A percentile compares a stretch with the other conserved stretches of the same genome.
These are phyloP conservation scores for Cryptosporidium parvum DNA, from an alignment of 169 alveolate genomes.

Conservation along the genomic window DNA sequence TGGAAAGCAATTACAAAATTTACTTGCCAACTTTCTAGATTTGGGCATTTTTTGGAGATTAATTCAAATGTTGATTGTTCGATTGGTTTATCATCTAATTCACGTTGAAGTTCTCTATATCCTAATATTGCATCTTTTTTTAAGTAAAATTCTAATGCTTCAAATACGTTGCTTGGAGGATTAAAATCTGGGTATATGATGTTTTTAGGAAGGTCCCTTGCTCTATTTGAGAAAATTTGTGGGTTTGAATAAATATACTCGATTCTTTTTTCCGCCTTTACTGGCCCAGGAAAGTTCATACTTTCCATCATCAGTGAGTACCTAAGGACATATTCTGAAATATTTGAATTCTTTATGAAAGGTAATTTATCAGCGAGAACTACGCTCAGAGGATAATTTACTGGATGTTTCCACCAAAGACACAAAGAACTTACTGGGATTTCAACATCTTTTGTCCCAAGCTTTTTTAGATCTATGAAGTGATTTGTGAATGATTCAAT, in stretches of 20 bases:
- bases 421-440: conserved; percentile 39
- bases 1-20: conserved; percentile 45
- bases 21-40: conserved; percentile 50
- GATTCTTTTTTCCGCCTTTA: conserved; percentile 45
- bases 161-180: conserved; percentile 59
- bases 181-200: conserved; percentile 34
- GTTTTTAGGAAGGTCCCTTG: conserved; percentile 45
- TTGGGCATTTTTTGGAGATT: conserved; percentile 7
- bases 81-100: neutral
- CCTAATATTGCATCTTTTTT: neutral
- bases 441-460: conserved; percentile 6
- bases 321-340: conserved; percentile 49
- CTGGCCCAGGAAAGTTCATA: conserved; percentile 49
- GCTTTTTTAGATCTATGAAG: conserved; percentile 18
- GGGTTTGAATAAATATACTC: conserved; percentile 39
- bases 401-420: conserved; percentile 67
- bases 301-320: conserved; percentile 44
- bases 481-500: conserved; percentile 31
- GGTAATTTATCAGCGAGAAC: conserved; percentile 47
- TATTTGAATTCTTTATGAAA: conserved; percentile 10
- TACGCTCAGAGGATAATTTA: conserved; percentile 9
- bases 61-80: conserved; percentile 12
- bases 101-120: conserved; percentile 13
- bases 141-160: conserved; percentile 22
- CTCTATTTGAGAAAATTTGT: conserved; percentile 53